phyloP scores from a whole-genome alignment of 192 early-diverging fungal genomes.

The Podila clonocystis region DNA sequence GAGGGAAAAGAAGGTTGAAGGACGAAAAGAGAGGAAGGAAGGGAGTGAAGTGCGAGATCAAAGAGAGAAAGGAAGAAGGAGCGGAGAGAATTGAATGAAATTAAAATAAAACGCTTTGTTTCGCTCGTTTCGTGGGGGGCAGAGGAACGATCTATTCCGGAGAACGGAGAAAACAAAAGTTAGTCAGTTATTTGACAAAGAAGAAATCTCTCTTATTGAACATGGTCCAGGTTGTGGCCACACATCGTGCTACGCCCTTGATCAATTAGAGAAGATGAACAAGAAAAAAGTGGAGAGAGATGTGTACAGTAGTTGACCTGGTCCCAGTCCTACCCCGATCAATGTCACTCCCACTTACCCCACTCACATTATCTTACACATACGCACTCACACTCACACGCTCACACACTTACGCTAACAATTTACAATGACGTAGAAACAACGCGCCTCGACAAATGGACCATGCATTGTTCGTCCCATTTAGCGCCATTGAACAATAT shows the following conservation, averaged over 20 bases:
- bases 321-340: not conserved
- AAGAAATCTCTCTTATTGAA: conserved; percentile 1
- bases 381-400: not conserved
- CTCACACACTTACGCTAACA: not conserved
- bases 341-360: conserved; percentile 5
- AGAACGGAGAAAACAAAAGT: not conserved
- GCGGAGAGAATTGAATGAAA: conserved; percentile 13
- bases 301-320: not conserved
- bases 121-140: not conserved
- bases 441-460: not conserved
- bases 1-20: too few relatives aligned
- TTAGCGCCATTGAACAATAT: not conserved
- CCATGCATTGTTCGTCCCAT: not conserved
- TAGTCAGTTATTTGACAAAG: not conserved
- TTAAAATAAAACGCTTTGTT: not conserved
- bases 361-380: not conserved
- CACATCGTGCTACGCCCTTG: not conserved
- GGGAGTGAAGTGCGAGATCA: not conserved
- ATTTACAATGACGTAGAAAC: not conserved
- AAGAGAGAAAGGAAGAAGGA: conserved; percentile 16
- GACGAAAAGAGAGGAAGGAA: not conserved
- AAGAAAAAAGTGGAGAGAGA: not conserved
- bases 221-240: not conserved
- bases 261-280: not conserved
- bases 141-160: conserved; percentile 5